phyloP scores from a whole-genome alignment of 2,329 filamentous ascomycete genomes.

The Amauroascus verrucosus region DNA sequence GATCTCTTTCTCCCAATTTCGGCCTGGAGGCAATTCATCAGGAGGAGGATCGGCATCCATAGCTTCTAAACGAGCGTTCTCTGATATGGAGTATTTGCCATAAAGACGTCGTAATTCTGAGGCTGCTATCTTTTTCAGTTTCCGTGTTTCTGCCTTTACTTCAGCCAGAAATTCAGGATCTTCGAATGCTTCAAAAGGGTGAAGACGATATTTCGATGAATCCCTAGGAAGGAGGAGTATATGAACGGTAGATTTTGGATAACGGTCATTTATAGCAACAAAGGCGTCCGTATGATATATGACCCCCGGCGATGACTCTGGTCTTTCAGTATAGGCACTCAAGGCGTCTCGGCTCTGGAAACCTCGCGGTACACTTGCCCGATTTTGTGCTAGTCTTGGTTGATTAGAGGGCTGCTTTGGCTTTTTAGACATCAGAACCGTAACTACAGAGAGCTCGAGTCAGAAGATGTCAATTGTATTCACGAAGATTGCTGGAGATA shows the following conservation, averaged over 20 bases:
- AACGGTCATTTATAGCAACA: slow-evolving; percentile 71
- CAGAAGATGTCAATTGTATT: neutral
- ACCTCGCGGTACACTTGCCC: slow-evolving; percentile 6
- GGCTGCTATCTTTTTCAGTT: slow-evolving; percentile 56
- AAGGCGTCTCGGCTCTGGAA: slow-evolving; percentile 51
- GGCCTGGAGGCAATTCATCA: slow-evolving; percentile 54
- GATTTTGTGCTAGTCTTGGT: neutral
- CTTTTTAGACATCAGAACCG: slow-evolving; percentile 47
- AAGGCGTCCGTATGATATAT: slow-evolving; percentile 59
- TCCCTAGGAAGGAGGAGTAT: slow-evolving; percentile 77
- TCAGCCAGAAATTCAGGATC: slow-evolving; percentile 57
- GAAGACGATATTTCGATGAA: slow-evolving; percentile 46
- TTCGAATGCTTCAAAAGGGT: slow-evolving; percentile 69
- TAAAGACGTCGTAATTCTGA: slow-evolving; percentile 62
- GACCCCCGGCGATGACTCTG: slow-evolving; percentile 47
- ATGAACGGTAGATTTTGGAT: slow-evolving; percentile 76
- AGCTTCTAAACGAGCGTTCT: slow-evolving; percentile 54
- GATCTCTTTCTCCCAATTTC: slow-evolving; percentile 70
- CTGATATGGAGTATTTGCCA: slow-evolving; percentile 52
- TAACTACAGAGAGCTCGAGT: slow-evolving; percentile 30
- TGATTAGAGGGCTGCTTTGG: slow-evolving; percentile 27
- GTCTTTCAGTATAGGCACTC: slow-evolving; percentile 55
- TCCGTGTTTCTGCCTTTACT: slow-evolving; percentile 51
- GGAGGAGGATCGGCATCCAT: slow-evolving; percentile 46
- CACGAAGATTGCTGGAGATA: neutral